These are phyloP conservation scores for Backusella macrospora DNA, from an alignment of 192 early-diverging fungal genomes.

Conservation along the genomic window DNA sequence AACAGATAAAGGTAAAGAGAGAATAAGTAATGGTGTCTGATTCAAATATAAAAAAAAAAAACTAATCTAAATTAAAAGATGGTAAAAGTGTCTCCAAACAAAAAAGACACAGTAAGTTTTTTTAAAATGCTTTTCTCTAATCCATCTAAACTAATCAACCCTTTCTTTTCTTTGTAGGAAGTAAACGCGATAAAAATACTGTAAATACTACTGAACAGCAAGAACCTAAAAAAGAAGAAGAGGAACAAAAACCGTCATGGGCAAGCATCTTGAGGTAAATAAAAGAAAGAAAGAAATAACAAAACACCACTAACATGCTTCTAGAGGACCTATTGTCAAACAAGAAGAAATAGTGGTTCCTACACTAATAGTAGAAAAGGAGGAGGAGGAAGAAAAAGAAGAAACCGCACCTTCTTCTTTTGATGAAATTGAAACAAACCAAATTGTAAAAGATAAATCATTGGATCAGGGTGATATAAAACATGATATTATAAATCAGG, in stretches of 20 bases:
- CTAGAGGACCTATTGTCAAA: conserved; percentile 15
- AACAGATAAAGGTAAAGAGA: neutral
- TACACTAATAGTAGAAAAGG: neutral
- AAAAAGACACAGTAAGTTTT: neutral
- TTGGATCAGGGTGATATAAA: neutral
- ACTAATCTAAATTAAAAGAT: no score
- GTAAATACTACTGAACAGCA: neutral
- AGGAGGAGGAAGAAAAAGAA: neutral
- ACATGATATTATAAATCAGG: neutral
- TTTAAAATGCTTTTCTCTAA: neutral
- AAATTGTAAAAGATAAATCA: neutral
- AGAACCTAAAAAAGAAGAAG: conserved; percentile 20
- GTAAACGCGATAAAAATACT: conserved; percentile 12
- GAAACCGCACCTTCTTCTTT: neutral
- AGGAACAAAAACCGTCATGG: conserved; percentile 38
- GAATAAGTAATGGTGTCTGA: neutral
- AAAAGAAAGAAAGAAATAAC: neutral
- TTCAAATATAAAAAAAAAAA: no score
- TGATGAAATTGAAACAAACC: neutral
- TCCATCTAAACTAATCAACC: no score
- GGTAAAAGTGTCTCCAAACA: conserved; percentile 3
- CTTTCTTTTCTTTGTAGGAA: neutral
- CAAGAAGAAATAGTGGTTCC: neutral
- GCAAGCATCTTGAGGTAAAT: conserved; percentile 38
- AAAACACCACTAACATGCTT: neutral